Conservation (phyloP, 768 basidiomycete species). For the Russula dissimulans region DNA sequence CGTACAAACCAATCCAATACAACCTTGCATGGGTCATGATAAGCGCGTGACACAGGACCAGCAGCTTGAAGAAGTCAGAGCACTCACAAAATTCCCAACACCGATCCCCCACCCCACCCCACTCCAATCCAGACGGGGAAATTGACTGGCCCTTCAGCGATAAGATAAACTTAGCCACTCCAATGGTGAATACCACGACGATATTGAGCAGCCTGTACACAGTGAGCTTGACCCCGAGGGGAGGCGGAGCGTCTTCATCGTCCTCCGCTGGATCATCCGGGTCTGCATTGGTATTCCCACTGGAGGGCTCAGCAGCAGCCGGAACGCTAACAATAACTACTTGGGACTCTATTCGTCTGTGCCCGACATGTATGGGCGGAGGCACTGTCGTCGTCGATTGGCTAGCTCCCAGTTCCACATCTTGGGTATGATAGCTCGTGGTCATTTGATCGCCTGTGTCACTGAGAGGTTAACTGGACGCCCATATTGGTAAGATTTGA, state of each 20-base stretch:
- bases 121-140: background rate
- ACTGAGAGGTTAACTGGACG: background rate
- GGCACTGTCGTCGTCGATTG: background rate
- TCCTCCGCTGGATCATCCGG: background rate
- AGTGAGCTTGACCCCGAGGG: conserved; percentile 3
- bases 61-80: background rate
- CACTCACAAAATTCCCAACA: background rate
- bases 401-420: background rate
- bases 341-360: background rate
- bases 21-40: no score
- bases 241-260: background rate
- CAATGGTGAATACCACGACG: background rate
- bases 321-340: background rate
- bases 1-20: no score
- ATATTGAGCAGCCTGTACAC: conserved; percentile 1
- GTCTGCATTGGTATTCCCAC: background rate
- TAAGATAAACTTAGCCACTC: background rate
- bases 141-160: background rate
- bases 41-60: background rate
- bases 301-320: background rate
- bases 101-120: background rate
- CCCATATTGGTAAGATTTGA: background rate
- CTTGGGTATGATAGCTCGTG: background rate
- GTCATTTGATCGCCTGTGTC: background rate
- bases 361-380: background rate